phyloP scores from a whole-genome alignment of 2,329 filamentous ascomycete species.

The Aureobasidium sp. region DNA sequence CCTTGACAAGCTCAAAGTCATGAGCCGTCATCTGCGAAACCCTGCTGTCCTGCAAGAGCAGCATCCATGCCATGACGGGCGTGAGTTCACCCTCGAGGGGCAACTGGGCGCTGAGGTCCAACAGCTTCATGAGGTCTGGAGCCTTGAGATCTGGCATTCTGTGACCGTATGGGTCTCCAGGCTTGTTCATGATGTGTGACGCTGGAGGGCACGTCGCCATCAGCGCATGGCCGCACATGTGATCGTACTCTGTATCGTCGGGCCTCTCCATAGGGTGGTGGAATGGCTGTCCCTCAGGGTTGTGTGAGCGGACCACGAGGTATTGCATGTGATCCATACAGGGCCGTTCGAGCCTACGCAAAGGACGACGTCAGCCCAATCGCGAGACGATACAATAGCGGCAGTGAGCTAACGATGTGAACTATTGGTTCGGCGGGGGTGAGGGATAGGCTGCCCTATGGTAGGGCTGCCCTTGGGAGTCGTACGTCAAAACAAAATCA shows the following conservation, averaged over 20 bases:
- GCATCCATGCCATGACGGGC: slow-evolving; percentile 89
- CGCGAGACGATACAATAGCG: slow-evolving; percentile 6
- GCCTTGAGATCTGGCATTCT: slow-evolving; percentile 74
- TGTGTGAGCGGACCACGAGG: slow-evolving; percentile 53
- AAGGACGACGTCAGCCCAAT: slow-evolving; percentile 13
- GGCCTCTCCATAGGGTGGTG: slow-evolving; percentile 32
- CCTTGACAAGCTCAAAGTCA: slow-evolving; percentile 65
- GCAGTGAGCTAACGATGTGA: background rate
- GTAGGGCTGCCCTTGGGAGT: slow-evolving; percentile 27
- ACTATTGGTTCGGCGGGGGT: slow-evolving; percentile 49
- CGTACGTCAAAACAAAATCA: slow-evolving; percentile 88
- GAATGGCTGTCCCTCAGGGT: slow-evolving; percentile 29
- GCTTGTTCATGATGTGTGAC: slow-evolving; percentile 47
- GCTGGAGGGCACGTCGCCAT: slow-evolving; percentile 87
- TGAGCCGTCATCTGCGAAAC: slow-evolving; percentile 55
- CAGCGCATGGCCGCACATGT: slow-evolving; percentile 67
- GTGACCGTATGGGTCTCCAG: slow-evolving; percentile 51
- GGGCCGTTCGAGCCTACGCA: slow-evolving; percentile 69
- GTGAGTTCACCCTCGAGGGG: slow-evolving; percentile 79
- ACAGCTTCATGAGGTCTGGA: slow-evolving; percentile 67
- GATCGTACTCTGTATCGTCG: slow-evolving; percentile 52
- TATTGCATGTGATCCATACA: slow-evolving; percentile 89
- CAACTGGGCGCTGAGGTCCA: slow-evolving; percentile 75
- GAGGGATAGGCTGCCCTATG: slow-evolving; percentile 45
- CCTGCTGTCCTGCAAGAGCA: slow-evolving; percentile 64